Conservation (phyloP, 2,329 filamentous ascomycete genomes). For the Trichoderma sp. region DNA sequence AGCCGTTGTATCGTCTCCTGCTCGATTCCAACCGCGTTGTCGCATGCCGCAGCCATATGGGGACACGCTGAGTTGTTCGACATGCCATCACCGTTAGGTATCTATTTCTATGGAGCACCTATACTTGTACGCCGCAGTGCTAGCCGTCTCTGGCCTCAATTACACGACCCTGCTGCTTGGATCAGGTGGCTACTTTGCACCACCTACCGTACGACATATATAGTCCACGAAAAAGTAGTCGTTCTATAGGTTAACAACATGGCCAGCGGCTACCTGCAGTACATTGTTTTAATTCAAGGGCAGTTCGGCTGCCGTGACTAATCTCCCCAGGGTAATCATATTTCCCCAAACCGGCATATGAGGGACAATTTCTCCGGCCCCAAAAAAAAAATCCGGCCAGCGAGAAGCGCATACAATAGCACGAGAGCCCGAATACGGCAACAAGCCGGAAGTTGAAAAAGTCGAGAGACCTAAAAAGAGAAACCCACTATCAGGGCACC, state of each 20-base stretch:
- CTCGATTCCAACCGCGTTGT: background rate
- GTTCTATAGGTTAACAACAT: background rate
- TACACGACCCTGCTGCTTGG: constrained; percentile 3
- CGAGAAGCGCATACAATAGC: constrained; percentile 18
- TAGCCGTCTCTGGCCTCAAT: constrained; percentile 1
- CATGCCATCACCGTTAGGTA: background rate
- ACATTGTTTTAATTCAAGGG: background rate
- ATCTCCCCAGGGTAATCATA: background rate
- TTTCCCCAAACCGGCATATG: constrained; percentile 15
- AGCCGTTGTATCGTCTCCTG: background rate
- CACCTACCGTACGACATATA: background rate
- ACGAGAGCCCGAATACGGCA: constrained; percentile 7
- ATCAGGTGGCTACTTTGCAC: constrained; percentile 9
- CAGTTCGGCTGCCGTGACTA: background rate
- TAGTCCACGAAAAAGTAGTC: background rate
- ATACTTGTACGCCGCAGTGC: background rate
- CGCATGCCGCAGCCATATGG: background rate
- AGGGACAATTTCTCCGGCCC: background rate
- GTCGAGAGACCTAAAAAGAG: background rate
- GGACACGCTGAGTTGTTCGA: background rate
- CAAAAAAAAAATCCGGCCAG: background rate
- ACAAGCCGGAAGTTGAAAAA: background rate
- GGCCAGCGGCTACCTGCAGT: background rate
- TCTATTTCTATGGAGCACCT: background rate
- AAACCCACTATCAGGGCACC: background rate